Percentiles rank a stretch among this genome's conserved stretches.
These are phyloP conservation scores for Pittosporum tobira DNA, from an alignment of 129 eudicot species.

Conservation along the genomic window DNA sequence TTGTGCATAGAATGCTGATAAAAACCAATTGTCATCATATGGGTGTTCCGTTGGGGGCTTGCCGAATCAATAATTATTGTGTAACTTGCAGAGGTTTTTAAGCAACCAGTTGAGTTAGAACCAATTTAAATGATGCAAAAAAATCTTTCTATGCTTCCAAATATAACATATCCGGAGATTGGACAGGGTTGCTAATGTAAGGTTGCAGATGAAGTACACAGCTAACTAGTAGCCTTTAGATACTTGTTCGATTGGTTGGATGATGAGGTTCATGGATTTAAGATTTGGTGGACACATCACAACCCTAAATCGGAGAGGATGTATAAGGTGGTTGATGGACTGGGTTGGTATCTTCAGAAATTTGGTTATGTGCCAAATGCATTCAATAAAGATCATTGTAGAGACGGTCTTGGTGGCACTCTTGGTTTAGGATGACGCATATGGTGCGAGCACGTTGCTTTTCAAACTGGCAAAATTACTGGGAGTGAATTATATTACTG, in stretches of 20 bases:
- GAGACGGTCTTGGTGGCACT: not conserved
- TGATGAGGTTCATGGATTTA: conserved; percentile 55
- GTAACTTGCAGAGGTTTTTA: conserved; percentile 47
- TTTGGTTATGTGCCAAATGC: conserved; percentile 26
- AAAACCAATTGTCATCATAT: conserved; percentile 68
- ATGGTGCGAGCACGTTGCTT: not conserved
- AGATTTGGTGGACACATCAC: conserved; percentile 49
- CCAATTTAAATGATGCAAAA: conserved; percentile 47
- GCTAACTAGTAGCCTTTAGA: conserved; percentile 49
- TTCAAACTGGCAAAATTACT: not conserved
- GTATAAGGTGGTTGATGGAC: conserved; percentile 47
- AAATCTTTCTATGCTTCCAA: conserved; percentile 50
- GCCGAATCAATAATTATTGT: conserved; percentile 57
- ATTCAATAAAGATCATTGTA: conserved; percentile 12
- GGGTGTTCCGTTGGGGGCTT: conserved; percentile 82
- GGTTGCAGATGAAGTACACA: conserved; percentile 45
- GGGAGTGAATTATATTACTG: not conserved
- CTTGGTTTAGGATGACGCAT: not conserved
- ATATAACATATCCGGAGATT: conserved; percentile 60
- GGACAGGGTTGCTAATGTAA: conserved; percentile 44
- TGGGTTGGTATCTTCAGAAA: conserved; percentile 46
- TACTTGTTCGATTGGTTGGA: conserved; percentile 53
- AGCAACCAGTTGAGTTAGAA: conserved; percentile 43
- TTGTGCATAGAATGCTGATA: conserved; percentile 55
- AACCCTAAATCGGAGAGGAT: conserved; percentile 49